Percentiles rank a stretch among this genome's conserved stretches.
Conservation (phyloP, 2,329 filamentous ascomycete species). For the Orbilia brochopaga region DNA sequence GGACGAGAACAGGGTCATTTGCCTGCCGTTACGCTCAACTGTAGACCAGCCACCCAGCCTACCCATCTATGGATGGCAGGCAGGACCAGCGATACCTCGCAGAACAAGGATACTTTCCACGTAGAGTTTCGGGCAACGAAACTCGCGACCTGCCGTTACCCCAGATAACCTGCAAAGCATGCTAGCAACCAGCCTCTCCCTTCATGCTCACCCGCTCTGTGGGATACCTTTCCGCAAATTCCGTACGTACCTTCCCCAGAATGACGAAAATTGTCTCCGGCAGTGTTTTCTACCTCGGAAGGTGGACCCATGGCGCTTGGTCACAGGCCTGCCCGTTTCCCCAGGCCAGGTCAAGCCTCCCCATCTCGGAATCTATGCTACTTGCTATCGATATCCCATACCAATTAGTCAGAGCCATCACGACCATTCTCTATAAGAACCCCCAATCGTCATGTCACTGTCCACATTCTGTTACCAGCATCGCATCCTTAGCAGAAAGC, state of each 20-base stretch:
- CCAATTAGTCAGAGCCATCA: background rate
- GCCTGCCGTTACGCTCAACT: constrained; percentile 15
- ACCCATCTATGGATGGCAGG: constrained; percentile 25
- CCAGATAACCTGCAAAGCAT: background rate
- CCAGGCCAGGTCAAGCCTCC: constrained; percentile 36
- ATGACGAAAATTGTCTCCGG: constrained; percentile 43
- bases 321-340: constrained; percentile 35
- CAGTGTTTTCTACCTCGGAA: constrained; percentile 37
- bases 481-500: constrained; percentile 22
- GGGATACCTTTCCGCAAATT: no score
- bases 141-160: background rate
- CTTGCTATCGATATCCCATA: constrained; percentile 21
- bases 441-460: constrained; percentile 35
- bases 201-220: no score
- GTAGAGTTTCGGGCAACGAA: background rate
- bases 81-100: constrained; percentile 1
- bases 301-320: constrained; percentile 28
- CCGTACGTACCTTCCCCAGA: background rate
- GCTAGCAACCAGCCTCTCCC: no score
- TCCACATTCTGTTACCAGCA: constrained; percentile 24
- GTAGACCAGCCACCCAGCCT: constrained; percentile 3
- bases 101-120: background rate
- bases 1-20: constrained; percentile 9
- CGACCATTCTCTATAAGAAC: constrained; percentile 38
- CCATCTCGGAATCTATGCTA: constrained; percentile 16